phyloP scores from a whole-genome alignment of 2,329 filamentous ascomycete species.

The Sclerotinia sclerotiorum region DNA sequence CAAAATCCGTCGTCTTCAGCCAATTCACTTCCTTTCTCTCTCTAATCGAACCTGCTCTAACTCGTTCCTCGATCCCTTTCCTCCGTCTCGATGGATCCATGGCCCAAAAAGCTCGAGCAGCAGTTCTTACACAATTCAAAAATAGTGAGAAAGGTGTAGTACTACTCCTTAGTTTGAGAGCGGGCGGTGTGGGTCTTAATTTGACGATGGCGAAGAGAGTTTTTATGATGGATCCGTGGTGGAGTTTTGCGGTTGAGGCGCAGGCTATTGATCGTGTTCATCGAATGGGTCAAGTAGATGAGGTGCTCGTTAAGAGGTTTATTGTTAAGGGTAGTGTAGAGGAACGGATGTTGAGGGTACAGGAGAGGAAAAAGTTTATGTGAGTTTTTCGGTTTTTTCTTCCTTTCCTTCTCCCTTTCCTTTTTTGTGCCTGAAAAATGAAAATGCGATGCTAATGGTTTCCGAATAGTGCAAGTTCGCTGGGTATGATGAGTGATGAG shows the following conservation, averaged over 20 bases:
- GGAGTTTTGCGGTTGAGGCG: conserved; percentile 94
- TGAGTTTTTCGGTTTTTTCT: conserved; percentile 50
- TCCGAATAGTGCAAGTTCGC: conserved; percentile 72
- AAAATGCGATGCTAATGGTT: neutral
- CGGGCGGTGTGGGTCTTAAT: conserved; percentile 92
- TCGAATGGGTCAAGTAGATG: conserved; percentile 87
- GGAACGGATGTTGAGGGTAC: conserved; percentile 88
- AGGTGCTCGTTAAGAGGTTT: conserved; percentile 84
- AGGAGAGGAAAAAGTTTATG: conserved; percentile 96
- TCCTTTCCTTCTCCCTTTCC: neutral
- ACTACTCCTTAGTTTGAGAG: conserved; percentile 79
- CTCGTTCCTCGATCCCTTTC: conserved; percentile 68
- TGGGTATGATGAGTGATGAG: conserved; percentile 94
- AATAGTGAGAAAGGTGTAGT: conserved; percentile 64
- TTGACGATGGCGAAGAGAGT: conserved; percentile 85
- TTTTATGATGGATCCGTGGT: conserved; percentile 99
- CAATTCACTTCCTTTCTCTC: conserved; percentile 97
- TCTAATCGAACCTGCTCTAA: conserved; percentile 80
- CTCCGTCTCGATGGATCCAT: conserved; percentile 92
- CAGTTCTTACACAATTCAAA: conserved; percentile 73
- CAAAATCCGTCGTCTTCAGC: conserved; percentile 91
- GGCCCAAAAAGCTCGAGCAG: conserved; percentile 78
- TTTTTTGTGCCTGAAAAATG: no score
- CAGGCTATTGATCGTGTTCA: conserved; percentile 98
- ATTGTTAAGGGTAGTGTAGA: conserved; percentile 90